A percentile compares a stretch with the other conserved stretches of the same genome.
Evolutionary conservation across 2,329 filamentous ascomycete species (phyloP).

Genomic region (Ascochyta lentis): DNA sequence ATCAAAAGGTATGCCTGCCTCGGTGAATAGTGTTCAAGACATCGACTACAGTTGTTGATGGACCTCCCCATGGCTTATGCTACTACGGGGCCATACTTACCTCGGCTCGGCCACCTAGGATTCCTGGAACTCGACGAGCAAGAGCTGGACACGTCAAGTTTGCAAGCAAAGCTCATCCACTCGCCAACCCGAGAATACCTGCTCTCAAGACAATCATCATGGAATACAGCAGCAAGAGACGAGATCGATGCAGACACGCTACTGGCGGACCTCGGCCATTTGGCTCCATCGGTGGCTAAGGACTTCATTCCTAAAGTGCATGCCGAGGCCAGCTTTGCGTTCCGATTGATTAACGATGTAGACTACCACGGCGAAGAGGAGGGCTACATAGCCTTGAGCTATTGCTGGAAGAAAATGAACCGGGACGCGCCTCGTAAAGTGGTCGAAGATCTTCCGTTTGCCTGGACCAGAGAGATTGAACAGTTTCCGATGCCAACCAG

Average conservation of each 20-base stretch:
- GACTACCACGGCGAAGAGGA: slow-evolving; percentile 40
- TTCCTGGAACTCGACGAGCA: slow-evolving; percentile 41
- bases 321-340: slow-evolving; percentile 31
- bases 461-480: slow-evolving; percentile 42
- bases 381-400: slow-evolving; percentile 55
- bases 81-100: slow-evolving; percentile 20
- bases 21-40: slow-evolving; percentile 3
- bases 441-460: slow-evolving; percentile 42
- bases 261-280: slow-evolving; percentile 32
- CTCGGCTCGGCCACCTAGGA: slow-evolving; percentile 34
- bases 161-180: slow-evolving; percentile 34
- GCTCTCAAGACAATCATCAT: slow-evolving; percentile 17
- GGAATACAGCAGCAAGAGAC: slow-evolving; percentile 7
- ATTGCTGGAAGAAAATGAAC: slow-evolving; percentile 47
- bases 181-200: slow-evolving; percentile 26
- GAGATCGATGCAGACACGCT: slow-evolving; percentile 32
- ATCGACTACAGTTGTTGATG: slow-evolving; percentile 16
- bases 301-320: slow-evolving; percentile 37
- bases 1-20: slow-evolving; percentile 21
- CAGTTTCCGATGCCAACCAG: slow-evolving; percentile 51
- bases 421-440: slow-evolving; percentile 35
- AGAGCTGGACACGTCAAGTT: slow-evolving; percentile 39
- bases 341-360: slow-evolving; percentile 50
- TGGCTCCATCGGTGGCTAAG: slow-evolving; percentile 42
- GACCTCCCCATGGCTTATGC: slow-evolving; percentile 28